Conservation (phyloP, 208 protist genomes). For the Trypanosoma cruzi region DNA sequence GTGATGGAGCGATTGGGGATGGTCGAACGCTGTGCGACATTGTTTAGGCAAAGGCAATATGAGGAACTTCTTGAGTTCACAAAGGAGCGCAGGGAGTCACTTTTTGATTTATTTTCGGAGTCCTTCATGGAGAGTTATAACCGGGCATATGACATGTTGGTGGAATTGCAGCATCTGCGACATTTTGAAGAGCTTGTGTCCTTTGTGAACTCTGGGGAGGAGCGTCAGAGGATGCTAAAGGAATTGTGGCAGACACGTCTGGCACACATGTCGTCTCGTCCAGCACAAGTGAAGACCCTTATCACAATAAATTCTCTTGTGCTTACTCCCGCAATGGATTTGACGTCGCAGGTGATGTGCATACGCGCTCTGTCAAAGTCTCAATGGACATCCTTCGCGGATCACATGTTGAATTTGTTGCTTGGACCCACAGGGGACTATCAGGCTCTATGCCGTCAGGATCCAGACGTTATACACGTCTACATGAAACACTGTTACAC, state of each 20-base stretch:
- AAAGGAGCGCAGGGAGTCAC: slow-evolving; percentile 51
- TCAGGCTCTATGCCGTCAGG: slow-evolving; percentile 53
- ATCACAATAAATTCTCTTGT: slow-evolving; percentile 97
- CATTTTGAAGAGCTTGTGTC: slow-evolving; percentile 99
- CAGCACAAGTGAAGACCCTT: slow-evolving; percentile 94
- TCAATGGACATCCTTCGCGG: slow-evolving; percentile 76
- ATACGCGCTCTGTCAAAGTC: slow-evolving; percentile 86
- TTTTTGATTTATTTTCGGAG: slow-evolving; percentile 80
- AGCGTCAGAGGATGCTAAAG: slow-evolving; percentile 65
- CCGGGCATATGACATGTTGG: slow-evolving; percentile 93
- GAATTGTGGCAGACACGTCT: slow-evolving; percentile 93
- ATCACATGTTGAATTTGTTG: slow-evolving; percentile 68
- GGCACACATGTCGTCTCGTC: slow-evolving; percentile 81
- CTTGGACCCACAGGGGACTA: slow-evolving; percentile 39
- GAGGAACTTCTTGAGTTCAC: slow-evolving; percentile 67
- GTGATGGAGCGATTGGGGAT: slow-evolving; percentile 57
- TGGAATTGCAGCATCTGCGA: slow-evolving; percentile 97
- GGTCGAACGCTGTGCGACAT: slow-evolving; percentile 76
- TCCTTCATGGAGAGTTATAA: slow-evolving; percentile 89
- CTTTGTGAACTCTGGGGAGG: slow-evolving; percentile 82
- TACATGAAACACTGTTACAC: slow-evolving; percentile 81
- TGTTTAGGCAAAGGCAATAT: slow-evolving; percentile 64
- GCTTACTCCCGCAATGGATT: slow-evolving; percentile 90
- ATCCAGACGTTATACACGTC: slow-evolving; percentile 87
- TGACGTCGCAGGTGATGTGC: slow-evolving; percentile 96